Conservation (phyloP, 176 grass and related monocot genomes). For the sorghum (Sorghum bicolor) region DNA sequence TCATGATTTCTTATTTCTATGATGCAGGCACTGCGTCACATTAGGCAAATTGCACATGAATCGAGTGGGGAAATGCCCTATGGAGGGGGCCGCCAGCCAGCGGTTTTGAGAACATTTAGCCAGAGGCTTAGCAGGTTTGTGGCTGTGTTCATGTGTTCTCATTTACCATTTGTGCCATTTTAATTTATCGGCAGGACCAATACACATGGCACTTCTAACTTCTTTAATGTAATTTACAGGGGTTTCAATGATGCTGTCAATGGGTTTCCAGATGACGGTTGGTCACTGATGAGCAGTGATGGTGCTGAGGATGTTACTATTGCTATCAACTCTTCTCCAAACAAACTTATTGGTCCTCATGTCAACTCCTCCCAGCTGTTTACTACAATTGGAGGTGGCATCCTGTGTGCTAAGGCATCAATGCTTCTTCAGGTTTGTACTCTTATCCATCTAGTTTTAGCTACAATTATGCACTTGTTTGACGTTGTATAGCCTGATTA, state of each 20-base stretch:
- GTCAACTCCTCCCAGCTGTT: constrained; percentile 55
- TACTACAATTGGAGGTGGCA: constrained; percentile 57
- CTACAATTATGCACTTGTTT: neutral
- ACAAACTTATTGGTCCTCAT: constrained; percentile 77
- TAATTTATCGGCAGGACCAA: neutral
- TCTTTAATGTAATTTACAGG: constrained; percentile 40
- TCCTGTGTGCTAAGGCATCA: constrained; percentile 97
- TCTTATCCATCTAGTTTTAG: neutral
- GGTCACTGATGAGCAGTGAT: constrained; percentile 78
- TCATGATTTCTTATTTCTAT: neutral
- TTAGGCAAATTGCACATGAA: constrained; percentile 88
- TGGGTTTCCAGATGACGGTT: constrained; percentile 88
- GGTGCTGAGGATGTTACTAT: constrained; percentile 91
- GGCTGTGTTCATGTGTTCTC: neutral
- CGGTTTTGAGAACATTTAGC: constrained; percentile 85
- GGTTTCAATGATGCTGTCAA: constrained; percentile 98
- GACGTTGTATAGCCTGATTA: neutral
- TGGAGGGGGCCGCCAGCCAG: constrained; percentile 73
- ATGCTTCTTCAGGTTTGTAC: constrained; percentile 89
- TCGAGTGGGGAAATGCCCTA: constrained; percentile 76
- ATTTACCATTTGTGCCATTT: neutral
- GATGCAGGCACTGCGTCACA: constrained; percentile 79
- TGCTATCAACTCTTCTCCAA: constrained; percentile 75
- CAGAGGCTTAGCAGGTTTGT: constrained; percentile 91
- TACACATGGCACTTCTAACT: neutral